Percentiles rank a stretch among this genome's conserved stretches.
phyloP scores from a whole-genome alignment of 495 filamentous ascomycete genomes.

The Penicillium cinerascens region DNA sequence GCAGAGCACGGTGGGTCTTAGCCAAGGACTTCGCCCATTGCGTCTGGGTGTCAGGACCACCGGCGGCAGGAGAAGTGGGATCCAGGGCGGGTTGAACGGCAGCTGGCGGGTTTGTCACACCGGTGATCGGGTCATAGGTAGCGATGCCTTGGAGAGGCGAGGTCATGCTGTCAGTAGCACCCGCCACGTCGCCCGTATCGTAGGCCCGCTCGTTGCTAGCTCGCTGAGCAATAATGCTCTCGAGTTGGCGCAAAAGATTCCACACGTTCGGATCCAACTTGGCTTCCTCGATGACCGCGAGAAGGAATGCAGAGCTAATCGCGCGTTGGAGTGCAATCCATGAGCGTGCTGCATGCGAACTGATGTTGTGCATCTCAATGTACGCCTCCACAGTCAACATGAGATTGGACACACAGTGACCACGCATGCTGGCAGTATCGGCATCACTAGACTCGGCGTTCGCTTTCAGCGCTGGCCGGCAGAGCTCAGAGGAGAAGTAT shows the following conservation, averaged over 20 bases:
- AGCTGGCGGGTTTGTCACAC: slow-evolving; percentile 26
- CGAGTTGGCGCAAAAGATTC: slow-evolving; percentile 38
- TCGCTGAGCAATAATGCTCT: slow-evolving; percentile 43
- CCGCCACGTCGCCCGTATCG: slow-evolving; percentile 16
- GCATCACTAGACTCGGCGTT: slow-evolving; percentile 31
- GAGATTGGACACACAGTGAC: slow-evolving; percentile 39
- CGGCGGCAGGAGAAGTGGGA: slow-evolving; percentile 25
- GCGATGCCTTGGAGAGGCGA: slow-evolving; percentile 18
- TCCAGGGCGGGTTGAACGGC: slow-evolving; percentile 21
- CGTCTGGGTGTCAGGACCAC: slow-evolving; percentile 35
- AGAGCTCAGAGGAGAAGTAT: slow-evolving; percentile 58
- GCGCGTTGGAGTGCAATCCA: slow-evolving; percentile 49
- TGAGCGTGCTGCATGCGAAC: slow-evolving; percentile 41
- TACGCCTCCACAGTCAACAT: slow-evolving; percentile 46
- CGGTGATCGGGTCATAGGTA: slow-evolving; percentile 31
- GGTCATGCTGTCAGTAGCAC: slow-evolving; percentile 14
- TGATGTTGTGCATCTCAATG: slow-evolving; percentile 44
- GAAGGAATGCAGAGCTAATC: slow-evolving; percentile 46
- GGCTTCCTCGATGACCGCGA: slow-evolving; percentile 44
- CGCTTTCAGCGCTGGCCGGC: slow-evolving; percentile 53
- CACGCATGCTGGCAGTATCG: slow-evolving; percentile 39
- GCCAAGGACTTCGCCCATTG: slow-evolving; percentile 48
- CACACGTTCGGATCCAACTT: slow-evolving; percentile 39
- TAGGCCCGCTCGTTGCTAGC: slow-evolving; percentile 35
- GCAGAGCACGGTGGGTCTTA: slow-evolving; percentile 45